Evolutionary conservation across 2,329 filamentous ascomycete genomes (phyloP).

Genomic region (Apiospora malaysiana): DNA sequence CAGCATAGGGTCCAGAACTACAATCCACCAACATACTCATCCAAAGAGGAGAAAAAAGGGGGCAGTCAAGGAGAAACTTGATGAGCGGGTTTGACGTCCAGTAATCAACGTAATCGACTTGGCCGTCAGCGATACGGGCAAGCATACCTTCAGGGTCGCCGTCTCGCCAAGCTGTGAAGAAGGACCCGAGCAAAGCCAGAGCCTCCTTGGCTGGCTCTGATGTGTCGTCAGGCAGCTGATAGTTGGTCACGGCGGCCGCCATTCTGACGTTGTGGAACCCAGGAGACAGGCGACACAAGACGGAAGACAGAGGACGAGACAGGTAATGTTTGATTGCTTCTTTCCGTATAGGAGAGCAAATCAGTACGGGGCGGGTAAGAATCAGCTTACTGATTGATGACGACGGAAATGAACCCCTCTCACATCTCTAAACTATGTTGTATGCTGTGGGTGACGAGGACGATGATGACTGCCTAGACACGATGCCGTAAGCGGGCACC

Average conservation of each 20-base stretch:
- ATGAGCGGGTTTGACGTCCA: neutral
- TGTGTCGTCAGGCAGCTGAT: neutral
- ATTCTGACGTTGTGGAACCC: neutral
- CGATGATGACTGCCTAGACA: no score
- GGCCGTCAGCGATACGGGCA: neutral
- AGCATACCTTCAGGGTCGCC: neutral
- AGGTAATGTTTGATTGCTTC: neutral
- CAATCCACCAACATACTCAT: no score
- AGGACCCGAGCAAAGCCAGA: neutral
- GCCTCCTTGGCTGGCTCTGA: neutral
- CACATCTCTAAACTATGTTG: no score
- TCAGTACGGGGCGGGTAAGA: no score
- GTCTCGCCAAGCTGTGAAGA: neutral
- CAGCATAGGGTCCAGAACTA: no score
- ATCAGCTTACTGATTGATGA: no score
- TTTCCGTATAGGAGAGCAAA: no score
- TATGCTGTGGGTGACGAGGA: no score
- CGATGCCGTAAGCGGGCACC: neutral
- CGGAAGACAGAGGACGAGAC: neutral
- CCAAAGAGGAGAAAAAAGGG: no score
- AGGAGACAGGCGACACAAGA: neutral
- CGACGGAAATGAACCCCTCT: no score
- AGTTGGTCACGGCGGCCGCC: no score
- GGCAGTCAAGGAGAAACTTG: no score
- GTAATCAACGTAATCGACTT: slow-evolving; percentile 6